These are phyloP conservation scores for Phytopythium vexans DNA, from an alignment of 352 stramenopile species.

Conservation along the genomic window DNA sequence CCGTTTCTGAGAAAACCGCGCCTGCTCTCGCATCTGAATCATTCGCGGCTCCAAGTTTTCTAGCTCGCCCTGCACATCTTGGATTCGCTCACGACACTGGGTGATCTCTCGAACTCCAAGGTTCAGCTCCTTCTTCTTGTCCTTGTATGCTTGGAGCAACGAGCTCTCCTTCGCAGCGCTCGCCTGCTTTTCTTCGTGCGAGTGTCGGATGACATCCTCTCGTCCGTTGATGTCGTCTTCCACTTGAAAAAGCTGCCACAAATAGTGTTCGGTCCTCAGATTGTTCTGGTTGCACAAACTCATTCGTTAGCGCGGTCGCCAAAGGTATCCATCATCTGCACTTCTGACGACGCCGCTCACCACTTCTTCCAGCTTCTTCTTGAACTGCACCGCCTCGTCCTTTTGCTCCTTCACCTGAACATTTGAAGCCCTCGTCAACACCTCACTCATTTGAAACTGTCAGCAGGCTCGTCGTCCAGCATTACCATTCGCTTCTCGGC, in stretches of 20 bases:
- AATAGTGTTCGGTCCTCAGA: conserved; percentile 90
- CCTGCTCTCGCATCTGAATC: conserved; percentile 87
- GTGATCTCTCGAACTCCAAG: conserved; percentile 55
- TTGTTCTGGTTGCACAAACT: conserved; percentile 32
- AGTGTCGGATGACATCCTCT: conserved; percentile 66
- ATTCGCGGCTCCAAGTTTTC: conserved; percentile 70
- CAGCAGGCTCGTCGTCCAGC: too few species aligned
- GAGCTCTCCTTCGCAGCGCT: conserved; percentile 51
- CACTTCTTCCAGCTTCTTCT: conserved; percentile 62
- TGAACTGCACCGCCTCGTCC: conserved; percentile 88
- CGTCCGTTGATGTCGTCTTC: conserved; percentile 86
- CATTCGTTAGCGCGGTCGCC: conserved; percentile 1
- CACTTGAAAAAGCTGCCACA: conserved; percentile 96
- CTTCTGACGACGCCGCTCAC: conserved; percentile 16
- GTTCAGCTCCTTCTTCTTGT: conserved; percentile 76
- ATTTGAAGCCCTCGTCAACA: not conserved
- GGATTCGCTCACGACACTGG: conserved; percentile 58
- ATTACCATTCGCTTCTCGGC: conserved; percentile 84
- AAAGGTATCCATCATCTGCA: not conserved
- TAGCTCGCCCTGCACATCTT: conserved; percentile 82
- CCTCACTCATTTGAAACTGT: not conserved
- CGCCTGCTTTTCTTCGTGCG: conserved; percentile 37
- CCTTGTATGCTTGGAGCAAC: conserved; percentile 39
- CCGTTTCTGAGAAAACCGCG: conserved; percentile 79
- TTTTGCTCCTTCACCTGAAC: conserved; percentile 92